Evolutionary conservation across 306 rosid species (phyloP), one percentile per base, ranked within the genome.

Genomic region (Quercus aquifolioides): DNA sequence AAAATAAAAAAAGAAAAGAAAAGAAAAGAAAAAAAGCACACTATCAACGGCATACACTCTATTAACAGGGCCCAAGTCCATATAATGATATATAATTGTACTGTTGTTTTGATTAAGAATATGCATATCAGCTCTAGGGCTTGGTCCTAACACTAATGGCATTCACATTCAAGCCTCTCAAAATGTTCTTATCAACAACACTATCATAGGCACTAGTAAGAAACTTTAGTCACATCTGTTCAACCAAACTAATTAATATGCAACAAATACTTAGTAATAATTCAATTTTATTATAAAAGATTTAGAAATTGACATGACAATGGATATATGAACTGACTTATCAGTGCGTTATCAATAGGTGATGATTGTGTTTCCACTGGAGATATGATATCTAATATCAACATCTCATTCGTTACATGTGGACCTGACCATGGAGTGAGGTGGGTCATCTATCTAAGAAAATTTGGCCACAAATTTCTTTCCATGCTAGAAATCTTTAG

Each of bases 321-420:
- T 0, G 13, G 51, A 43, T 2, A 7, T 9, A 46, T 46, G 52
- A 8, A 8, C 4, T 46, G 14, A 46, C 13, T 46, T 7, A 10
- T 0, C 13, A 46, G 0, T 46, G 11, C 52, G 13, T 46, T 8
- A 46, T 46, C 12, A 67, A 55, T 9, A 75, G 78, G 90, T 41
- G 85, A 83, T 75, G 86, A 84, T 75, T 84, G 86, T 76, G 67
- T 78, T 13, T 84, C 80, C 33, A 78, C 43, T n/a, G 80, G 85
- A 56, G 84, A 84, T 57, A 23, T 67, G 56, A 84, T 79, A 73
- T 76, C 87, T 23, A 76, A 75, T 43, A 18, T 81, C 5, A 21
- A 31, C 25, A 58, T 81, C 49, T 78, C 69, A 6, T 4, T 74
- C 2, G 17, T 81, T 23, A 79, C 28, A 76, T 84, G 84, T 68